Conservation (phyloP, 441 rosid species). For the Metrosideros polymorpha region DNA sequence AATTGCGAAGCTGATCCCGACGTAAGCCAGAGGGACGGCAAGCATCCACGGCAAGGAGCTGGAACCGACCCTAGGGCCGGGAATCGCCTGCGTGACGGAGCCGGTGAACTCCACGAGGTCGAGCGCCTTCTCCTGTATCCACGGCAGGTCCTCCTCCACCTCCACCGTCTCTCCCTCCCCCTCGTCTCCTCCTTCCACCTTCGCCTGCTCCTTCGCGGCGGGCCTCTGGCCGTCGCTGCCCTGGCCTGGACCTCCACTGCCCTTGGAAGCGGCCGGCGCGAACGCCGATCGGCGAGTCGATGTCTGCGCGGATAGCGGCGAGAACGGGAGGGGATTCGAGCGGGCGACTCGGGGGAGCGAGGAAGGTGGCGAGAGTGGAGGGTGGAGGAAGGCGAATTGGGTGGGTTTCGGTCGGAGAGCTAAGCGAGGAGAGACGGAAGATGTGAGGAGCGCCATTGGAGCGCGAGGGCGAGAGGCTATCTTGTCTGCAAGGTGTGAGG, state of each 20-base stretch:
- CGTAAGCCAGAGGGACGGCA: conserved; percentile 76
- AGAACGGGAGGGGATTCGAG: neutral
- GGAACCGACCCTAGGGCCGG: conserved; percentile 88
- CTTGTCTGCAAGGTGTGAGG: neutral
- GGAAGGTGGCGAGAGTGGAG: neutral
- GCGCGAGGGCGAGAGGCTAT: neutral
- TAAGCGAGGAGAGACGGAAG: neutral
- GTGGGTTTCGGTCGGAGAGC: neutral
- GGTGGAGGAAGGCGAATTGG: neutral
- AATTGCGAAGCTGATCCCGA: conserved; percentile 57
- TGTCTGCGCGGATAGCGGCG: neutral
- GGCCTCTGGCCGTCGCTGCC: neutral
- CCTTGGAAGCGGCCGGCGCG: neutral
- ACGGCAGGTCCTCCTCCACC: conserved; percentile 79
- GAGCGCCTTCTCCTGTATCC: conserved; percentile 93
- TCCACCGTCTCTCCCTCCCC: conserved; percentile 37
- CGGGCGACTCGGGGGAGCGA: neutral
- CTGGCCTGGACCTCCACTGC: neutral
- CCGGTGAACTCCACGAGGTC: conserved; percentile 95
- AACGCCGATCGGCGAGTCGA: neutral
- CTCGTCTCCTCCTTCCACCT: conserved; percentile 38
- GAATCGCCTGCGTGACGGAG: conserved; percentile 87
- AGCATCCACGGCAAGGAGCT: conserved; percentile 93
- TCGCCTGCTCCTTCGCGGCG: neutral
- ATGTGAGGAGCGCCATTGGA: neutral